These are phyloP conservation scores for Rhizopogon vesiculosus DNA, from an alignment of 768 basidiomycete species.

Conservation along the genomic window DNA sequence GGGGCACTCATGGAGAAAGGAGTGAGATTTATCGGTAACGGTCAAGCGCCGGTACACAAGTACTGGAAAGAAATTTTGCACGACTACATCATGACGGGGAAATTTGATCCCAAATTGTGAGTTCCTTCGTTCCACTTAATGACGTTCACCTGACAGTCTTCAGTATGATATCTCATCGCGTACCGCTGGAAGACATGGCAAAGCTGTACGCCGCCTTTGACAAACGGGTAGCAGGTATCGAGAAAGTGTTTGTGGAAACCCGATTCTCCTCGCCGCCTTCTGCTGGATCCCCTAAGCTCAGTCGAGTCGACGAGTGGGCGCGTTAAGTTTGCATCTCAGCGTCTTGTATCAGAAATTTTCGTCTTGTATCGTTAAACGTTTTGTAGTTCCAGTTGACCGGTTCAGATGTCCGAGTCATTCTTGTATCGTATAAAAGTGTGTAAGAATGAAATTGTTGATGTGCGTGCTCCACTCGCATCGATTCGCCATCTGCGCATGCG, in stretches of 20 bases:
- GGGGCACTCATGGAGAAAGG: conserved; percentile 80
- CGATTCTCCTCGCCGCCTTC: conserved; percentile 42
- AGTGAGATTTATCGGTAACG: conserved; percentile 64
- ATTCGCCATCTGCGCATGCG: too few relatives aligned
- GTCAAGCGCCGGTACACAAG: conserved; percentile 70
- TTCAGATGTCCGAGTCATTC: too few relatives aligned
- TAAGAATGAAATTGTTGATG: too few relatives aligned
- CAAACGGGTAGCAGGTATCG: conserved; percentile 47
- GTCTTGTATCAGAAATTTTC: background rate
- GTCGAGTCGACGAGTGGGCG: conserved; percentile 48
- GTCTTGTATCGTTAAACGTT: too few relatives aligned
- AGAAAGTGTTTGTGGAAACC: conserved; percentile 76
- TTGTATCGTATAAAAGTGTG: too few relatives aligned
- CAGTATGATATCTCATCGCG: conserved; percentile 53
- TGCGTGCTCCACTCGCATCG: too few relatives aligned
- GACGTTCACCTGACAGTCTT: background rate
- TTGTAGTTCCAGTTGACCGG: too few relatives aligned
- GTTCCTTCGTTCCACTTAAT: conserved; percentile 14
- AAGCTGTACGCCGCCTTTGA: conserved; percentile 65
- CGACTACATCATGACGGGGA: conserved; percentile 57
- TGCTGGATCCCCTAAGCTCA: conserved; percentile 46
- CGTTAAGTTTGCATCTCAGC: background rate
- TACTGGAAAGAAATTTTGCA: conserved; percentile 72
- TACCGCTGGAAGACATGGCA: conserved; percentile 61
- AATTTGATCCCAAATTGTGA: conserved; percentile 61